These are phyloP conservation scores for Apiotrichum akiyoshidainum DNA, from an alignment of 1,284 basidiomycete genomes.

Conservation along the genomic window DNA sequence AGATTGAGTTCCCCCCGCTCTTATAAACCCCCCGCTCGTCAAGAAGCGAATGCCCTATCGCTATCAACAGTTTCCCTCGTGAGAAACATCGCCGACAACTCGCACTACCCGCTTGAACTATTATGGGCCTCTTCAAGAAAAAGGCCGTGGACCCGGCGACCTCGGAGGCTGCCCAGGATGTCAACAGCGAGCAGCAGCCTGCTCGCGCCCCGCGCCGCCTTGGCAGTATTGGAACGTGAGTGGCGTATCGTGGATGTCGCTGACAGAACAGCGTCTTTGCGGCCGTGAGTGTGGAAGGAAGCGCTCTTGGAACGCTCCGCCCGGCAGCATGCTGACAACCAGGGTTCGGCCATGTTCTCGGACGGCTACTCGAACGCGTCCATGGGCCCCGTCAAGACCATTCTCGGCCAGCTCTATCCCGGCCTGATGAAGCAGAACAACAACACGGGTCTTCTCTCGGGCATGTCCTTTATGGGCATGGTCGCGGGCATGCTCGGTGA, in stretches of 20 bases:
- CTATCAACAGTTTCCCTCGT: too few relatives aligned
- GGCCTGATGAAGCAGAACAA: slow-evolving; percentile 55
- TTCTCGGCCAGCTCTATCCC: slow-evolving; percentile 65
- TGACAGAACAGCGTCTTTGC: slow-evolving; percentile 5
- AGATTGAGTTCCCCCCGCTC: too few relatives aligned
- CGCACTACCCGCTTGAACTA: too few relatives aligned
- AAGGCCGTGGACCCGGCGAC: neutral
- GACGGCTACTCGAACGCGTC: slow-evolving; percentile 78
- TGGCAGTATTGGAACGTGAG: slow-evolving; percentile 6
- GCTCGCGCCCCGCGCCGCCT: neutral
- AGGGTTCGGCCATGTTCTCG: slow-evolving; percentile 77
- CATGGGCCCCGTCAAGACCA: slow-evolving; percentile 57
- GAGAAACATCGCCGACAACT: too few relatives aligned
- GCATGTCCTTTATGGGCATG: slow-evolving; percentile 71
- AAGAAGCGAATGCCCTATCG: too few relatives aligned
- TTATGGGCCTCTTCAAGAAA: too few relatives aligned
- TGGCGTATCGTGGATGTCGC: neutral
- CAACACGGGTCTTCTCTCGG: slow-evolving; percentile 60
- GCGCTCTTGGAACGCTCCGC: too few relatives aligned
- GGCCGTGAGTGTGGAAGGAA: neutral
- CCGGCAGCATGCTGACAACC: neutral
- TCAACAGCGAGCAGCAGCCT: neutral
- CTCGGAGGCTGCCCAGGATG: neutral
- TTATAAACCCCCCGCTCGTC: too few relatives aligned
- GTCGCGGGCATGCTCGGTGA: slow-evolving; percentile 58